Conservation (phyloP, 148 eudicot genomes). For the Arctostaphylos glauca region DNA sequence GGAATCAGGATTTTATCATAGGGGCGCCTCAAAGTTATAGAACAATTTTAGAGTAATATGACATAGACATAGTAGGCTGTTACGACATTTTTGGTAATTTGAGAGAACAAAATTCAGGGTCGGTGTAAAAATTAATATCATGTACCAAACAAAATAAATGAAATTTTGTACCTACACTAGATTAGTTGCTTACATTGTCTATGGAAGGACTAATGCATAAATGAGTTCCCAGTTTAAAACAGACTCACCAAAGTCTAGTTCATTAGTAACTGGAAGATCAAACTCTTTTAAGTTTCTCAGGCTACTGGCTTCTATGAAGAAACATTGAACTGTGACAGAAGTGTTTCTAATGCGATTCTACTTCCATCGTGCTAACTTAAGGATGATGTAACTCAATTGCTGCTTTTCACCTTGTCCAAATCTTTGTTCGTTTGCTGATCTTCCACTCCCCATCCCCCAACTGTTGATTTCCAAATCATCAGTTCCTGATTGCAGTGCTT, state of each 20-base stretch:
- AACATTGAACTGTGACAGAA: neutral
- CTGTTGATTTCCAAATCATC: slow-evolving; percentile 20
- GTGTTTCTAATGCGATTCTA: neutral
- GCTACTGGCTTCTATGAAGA: slow-evolving; percentile 1
- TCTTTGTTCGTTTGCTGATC: neutral
- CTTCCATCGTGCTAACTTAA: neutral
- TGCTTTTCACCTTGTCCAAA: neutral
- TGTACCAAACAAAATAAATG: too few species aligned
- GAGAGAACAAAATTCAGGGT: too few species aligned
- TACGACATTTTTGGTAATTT: too few species aligned
- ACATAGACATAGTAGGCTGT: too few species aligned
- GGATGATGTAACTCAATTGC: neutral
- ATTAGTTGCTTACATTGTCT: too few species aligned
- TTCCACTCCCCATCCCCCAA: neutral
- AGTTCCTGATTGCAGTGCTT: slow-evolving; percentile 38
- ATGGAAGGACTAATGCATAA: too few species aligned
- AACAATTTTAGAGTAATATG: too few species aligned
- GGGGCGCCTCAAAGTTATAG: too few species aligned
- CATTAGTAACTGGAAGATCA: neutral
- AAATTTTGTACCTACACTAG: too few species aligned
- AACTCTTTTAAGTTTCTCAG: neutral
- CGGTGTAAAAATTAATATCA: too few species aligned
- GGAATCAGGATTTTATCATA: too few species aligned
- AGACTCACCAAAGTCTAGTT: neutral
- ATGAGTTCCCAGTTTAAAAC: neutral